Conservation (phyloP, 2,329 filamentous ascomycete genomes). For the Metarhizium sp. region DNA sequence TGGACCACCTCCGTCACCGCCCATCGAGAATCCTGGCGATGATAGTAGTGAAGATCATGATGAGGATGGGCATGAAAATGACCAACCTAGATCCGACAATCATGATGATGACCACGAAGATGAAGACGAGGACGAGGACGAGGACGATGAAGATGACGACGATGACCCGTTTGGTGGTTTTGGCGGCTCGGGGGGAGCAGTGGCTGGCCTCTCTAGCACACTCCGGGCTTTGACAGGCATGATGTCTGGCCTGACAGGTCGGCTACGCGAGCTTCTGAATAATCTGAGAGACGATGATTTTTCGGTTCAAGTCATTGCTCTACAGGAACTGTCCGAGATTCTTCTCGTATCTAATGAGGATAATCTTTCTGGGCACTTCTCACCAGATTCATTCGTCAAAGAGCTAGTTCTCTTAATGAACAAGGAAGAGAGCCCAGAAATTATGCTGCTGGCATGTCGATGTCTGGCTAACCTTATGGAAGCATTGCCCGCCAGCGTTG, state of each 20-base stretch:
- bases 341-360: constrained; percentile 93
- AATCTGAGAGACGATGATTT: constrained; percentile 79
- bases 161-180: constrained; percentile 59
- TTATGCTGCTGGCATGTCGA: constrained; percentile 93
- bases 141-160: constrained; percentile 54
- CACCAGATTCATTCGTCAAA: constrained; percentile 89
- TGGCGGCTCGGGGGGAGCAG: constrained; percentile 52
- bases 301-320: constrained; percentile 79
- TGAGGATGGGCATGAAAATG: constrained; percentile 20
- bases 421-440: constrained; percentile 89
- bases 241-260: constrained; percentile 74
- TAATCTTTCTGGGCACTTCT: constrained; percentile 89
- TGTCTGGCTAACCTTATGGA: constrained; percentile 98
- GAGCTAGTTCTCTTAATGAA: constrained; percentile 90
- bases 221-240: constrained; percentile 83
- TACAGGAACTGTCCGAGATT: constrained; percentile 89
- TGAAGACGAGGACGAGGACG: constrained; percentile 43
- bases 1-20: constrained; percentile 32
- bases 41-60: constrained; percentile 26
- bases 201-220: constrained; percentile 65
- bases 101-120: constrained; percentile 23
- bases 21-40: constrained; percentile 23
- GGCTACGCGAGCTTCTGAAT: constrained; percentile 67
- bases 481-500: constrained; percentile 81
- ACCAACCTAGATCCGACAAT: constrained; percentile 22